Conservation (phyloP, 2,329 filamentous ascomycete species). For the Pyrenophora seminiperda region DNA sequence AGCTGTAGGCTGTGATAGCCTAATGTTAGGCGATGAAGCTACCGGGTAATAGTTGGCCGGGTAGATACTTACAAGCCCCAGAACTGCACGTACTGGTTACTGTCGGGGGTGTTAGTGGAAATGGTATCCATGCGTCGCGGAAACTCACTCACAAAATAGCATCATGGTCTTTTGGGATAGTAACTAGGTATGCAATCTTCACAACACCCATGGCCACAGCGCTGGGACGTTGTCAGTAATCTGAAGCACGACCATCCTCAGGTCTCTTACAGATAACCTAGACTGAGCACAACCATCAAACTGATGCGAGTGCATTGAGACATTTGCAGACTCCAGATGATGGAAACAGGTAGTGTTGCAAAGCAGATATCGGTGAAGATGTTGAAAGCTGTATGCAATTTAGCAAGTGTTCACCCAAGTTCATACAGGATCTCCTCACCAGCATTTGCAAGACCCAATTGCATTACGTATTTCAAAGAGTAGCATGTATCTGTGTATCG, state of each 20-base stretch:
- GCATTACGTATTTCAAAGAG: neutral
- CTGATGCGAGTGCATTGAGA: neutral
- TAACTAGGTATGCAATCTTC: neutral
- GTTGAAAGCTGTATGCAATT: conserved; percentile 3
- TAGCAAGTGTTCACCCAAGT: neutral
- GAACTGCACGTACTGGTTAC: neutral
- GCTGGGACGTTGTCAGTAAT: neutral
- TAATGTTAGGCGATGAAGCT: neutral
- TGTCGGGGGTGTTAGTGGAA: neutral
- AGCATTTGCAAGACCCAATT: neutral
- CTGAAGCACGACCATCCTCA: too few species aligned
- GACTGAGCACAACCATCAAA: conserved; percentile 2
- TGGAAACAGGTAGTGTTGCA: conserved; percentile 1
- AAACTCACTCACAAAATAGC: neutral
- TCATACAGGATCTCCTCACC: neutral
- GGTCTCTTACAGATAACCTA: neutral
- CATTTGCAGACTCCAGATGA: conserved; percentile 8
- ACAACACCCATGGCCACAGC: conserved; percentile 1
- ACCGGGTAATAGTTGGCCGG: too few species aligned
- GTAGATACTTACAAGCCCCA: neutral
- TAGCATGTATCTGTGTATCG: neutral
- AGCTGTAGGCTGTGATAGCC: neutral
- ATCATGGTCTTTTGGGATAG: neutral
- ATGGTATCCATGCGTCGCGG: neutral
- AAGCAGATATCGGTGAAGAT: conserved; percentile 11